Conservation (phyloP, 2,329 filamentous ascomycete genomes). For the Ilyonectria mors-panacis region DNA sequence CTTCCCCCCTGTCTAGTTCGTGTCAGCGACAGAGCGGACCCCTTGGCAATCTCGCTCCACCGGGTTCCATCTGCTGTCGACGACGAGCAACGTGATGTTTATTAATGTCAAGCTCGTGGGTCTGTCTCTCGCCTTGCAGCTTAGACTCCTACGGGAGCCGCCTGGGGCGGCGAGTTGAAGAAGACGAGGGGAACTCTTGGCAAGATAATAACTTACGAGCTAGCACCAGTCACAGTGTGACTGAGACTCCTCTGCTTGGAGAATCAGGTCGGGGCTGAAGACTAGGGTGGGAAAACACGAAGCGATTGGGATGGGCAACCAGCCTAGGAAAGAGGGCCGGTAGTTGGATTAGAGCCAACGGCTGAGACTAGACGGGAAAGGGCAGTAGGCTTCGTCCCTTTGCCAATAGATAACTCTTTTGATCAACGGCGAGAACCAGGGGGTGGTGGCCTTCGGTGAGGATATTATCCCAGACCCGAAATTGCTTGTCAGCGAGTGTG, state of each 20-base stretch:
- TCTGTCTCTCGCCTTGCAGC: slow-evolving; percentile 18
- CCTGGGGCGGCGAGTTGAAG: slow-evolving; percentile 31
- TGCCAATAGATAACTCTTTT: slow-evolving; percentile 9
- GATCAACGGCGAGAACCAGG: slow-evolving; percentile 18
- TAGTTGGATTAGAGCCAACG: slow-evolving; percentile 40
- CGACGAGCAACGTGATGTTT: slow-evolving; percentile 28
- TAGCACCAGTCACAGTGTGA: slow-evolving; percentile 1
- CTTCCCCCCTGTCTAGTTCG: slow-evolving; percentile 35
- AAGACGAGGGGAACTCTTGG: slow-evolving; percentile 28
- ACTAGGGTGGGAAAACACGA: slow-evolving; percentile 7
- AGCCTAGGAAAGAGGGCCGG: slow-evolving; percentile 15
- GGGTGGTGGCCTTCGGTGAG: slow-evolving; percentile 18
- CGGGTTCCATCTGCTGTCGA: slow-evolving; percentile 25
- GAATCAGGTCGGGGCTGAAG: slow-evolving; percentile 11
- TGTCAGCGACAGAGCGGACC: slow-evolving; percentile 36
- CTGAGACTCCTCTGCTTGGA: not conserved
- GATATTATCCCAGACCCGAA: slow-evolving; percentile 26
- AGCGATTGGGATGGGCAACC: slow-evolving; percentile 25
- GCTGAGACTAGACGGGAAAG: slow-evolving; percentile 29
- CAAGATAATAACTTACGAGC: slow-evolving; percentile 11
- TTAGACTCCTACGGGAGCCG: slow-evolving; percentile 23
- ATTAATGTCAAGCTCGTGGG: slow-evolving; percentile 42
- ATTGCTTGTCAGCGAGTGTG: slow-evolving; percentile 10
- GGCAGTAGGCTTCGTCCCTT: slow-evolving; percentile 28
- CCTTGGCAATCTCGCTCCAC: slow-evolving; percentile 41